Evolutionary conservation across 495 filamentous ascomycete genomes (phyloP), one percentile per base, ranked within the genome.

Genomic region (Hyaloscypha finlandica): DNA sequence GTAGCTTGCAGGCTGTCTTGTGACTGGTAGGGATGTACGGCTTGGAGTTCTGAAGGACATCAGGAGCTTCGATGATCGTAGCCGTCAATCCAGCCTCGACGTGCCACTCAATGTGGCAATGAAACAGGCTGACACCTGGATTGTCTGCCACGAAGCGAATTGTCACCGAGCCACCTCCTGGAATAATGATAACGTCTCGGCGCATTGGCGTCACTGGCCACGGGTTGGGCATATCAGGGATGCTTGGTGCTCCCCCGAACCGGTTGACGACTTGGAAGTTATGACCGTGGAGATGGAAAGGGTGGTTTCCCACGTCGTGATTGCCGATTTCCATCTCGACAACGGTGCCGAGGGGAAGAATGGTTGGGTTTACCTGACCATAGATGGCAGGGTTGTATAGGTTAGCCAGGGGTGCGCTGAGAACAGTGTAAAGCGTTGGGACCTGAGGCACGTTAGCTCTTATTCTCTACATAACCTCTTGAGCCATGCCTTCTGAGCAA

Each of bases 271-370:
- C 77, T 71, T 94, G 92, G 80, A 93, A 94, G 64, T 86, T 83
- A 77, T 95, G 92, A 2, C 92, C 92, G 81, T 96, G 69, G 5
- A 84, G 70, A 60, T 84, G 81, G 67, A 82, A 83, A 4, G 81
- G 81, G 66, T 81, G 81, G 8, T 73, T 85, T 32, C 88, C 89
- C 0, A 77, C 70, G 72, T 94, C 90, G n/a, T 80, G 70, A 75
- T 94, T 96, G 81, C 94, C 94, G 30, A 96, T 69, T 14, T 93
- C 79, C 32, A 96, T 88, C 65, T 96, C 88, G 32, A 95, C 35
- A 37, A 37, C 12, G 35, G 25, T 25, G 25, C 25, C 25, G 25
- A 25, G 25, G 25, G 25, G 25, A 8, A 94, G 79, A 22, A 94
- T 75, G 72, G 87, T 82, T 1, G 89, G 77, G 71, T 90, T 84